Percentiles rank a stretch among this genome's conserved stretches.
phyloP scores from a whole-genome alignment of 73 alveolate genomes.

The Paramecium pentaurelia region DNA sequence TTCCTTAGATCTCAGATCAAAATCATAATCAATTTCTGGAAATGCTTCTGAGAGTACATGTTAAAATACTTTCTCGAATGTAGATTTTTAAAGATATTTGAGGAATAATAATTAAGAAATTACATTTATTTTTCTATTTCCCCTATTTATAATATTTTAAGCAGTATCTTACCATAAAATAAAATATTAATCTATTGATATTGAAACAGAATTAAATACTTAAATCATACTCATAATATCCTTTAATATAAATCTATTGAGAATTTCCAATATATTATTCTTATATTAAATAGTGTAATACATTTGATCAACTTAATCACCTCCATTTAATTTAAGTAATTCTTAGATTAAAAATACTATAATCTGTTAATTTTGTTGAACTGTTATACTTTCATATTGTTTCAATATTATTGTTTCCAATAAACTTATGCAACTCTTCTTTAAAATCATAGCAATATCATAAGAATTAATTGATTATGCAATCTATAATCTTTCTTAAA shows the following conservation, averaged over 20 bases:
- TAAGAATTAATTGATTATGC: neutral
- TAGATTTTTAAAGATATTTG: neutral
- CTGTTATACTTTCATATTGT: neutral
- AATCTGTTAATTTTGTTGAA: neutral
- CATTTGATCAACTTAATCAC: neutral
- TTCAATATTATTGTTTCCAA: neutral
- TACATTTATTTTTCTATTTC: neutral
- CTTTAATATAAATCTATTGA: neutral
- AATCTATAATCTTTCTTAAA: neutral
- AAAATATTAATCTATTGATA: neutral
- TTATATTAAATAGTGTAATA: neutral
- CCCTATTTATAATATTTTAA: neutral
- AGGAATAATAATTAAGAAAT: neutral
- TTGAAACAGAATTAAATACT: neutral
- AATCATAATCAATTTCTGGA: neutral
- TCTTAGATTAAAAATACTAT: neutral
- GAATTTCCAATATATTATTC: neutral
- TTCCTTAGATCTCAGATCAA: neutral
- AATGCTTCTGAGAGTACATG: neutral
- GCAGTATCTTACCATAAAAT: neutral
- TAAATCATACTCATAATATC: neutral
- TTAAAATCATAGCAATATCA: neutral
- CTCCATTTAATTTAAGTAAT: neutral
- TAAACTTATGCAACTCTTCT: conserved; percentile 9
- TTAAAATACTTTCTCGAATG: neutral